Base-by-base conservation (phyloP, 305 asterid genomes). In the Fraxinus paxiana region DNA sequence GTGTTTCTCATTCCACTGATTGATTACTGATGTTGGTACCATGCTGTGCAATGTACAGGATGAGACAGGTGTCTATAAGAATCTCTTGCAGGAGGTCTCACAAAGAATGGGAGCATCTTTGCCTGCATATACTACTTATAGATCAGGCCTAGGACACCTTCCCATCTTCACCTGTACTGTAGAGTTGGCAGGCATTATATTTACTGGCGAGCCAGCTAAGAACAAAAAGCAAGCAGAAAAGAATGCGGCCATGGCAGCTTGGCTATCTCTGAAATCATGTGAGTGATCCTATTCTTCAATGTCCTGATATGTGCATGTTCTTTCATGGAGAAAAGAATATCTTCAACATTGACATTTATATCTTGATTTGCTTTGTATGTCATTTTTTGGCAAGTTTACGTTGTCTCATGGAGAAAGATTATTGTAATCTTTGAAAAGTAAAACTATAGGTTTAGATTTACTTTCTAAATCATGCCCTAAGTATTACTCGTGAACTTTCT, bases 161-260 rank as follows among this genome's bases (percentile, higher is more conserved):
- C 92, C 92, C 73, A 88, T 89, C 67, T 89, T 89, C 82, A 87
- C 90, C 33, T 86, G 92, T 81, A 85, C 88, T 5, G 90, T 89
- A 15, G 90, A 89, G 83, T 81, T 89, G 87, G 92, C 92, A 30
- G 88, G 92, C 24, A 63, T 87, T 31, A 84, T 83, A 85, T 89
- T 89, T 83, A 87, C 88, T 51, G 92, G 92, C 6, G 92, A 89
- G 56, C 88, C 90, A 38, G 92, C 92, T 61, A 88, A 88, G 85
- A 88, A 88, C 73, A 88, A 88, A 84, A 89, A 89, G 84, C 92
- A 89, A 86, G 90, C 92, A 71, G 92, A 89, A 82, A 89, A 89
- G 83, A 89, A 89, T 85, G 90, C 92, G 24, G 92, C 92, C 41
- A 89, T 89, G 92, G 82, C 90, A 34, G 92, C 92, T 80, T 89